These are phyloP conservation scores for Gossypium raimondii DNA, from an alignment of 345 rosid genomes.

Conservation along the genomic window DNA sequence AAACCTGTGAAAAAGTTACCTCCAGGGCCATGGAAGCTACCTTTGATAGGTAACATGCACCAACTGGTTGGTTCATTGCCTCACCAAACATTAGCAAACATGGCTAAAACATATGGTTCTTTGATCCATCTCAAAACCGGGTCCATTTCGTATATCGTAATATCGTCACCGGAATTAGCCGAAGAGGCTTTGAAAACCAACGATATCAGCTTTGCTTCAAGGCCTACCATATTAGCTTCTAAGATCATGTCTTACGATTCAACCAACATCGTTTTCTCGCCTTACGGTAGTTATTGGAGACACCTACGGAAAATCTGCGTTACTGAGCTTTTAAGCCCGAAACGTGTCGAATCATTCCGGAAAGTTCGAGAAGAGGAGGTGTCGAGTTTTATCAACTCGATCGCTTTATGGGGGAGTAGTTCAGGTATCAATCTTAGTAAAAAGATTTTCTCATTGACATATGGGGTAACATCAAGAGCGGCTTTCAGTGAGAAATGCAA, in stretches of 20 bases:
- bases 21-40: conserved; percentile 33
- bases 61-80: background rate
- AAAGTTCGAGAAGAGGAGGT: conserved; percentile 31
- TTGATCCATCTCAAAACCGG: conserved; percentile 6
- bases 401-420: background rate
- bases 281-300: conserved; percentile 29
- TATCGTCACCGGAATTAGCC: conserved; percentile 11
- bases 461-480: conserved; percentile 13
- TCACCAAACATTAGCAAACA: background rate
- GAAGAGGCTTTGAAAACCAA: conserved; percentile 11
- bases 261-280: conserved; percentile 24
- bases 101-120: background rate
- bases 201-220: background rate
- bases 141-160: conserved; percentile 3
- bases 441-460: conserved; percentile 11
- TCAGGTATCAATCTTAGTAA: conserved; percentile 8
- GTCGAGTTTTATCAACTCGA: conserved; percentile 10
- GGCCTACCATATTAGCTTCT: conserved; percentile 25
- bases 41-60: conserved; percentile 30
- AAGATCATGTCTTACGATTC: conserved; percentile 22
- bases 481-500: conserved; percentile 4
- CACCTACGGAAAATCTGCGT: conserved; percentile 23
- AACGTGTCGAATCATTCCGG: conserved; percentile 23
- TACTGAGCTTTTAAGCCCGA: conserved; percentile 21
- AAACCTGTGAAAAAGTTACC: conserved; percentile 18